Percentiles rank a stretch among this genome's conserved stretches.
Conservation (phyloP, 495 filamentous ascomycete genomes). For the Penicillium flavigenum region DNA sequence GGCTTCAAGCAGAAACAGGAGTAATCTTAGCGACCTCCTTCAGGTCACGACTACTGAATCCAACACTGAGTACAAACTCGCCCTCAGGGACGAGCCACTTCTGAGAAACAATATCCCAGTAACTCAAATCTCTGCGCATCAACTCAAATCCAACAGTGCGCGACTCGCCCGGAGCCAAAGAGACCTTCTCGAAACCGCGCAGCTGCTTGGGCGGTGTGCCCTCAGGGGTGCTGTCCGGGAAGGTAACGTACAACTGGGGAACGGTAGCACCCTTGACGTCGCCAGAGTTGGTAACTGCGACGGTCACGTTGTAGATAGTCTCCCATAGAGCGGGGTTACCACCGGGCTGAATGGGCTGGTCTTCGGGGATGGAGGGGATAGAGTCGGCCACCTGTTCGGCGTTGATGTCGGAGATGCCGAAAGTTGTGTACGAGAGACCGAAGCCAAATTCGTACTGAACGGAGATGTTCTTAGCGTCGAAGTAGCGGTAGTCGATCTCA, state of each 20-base stretch:
- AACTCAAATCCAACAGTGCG: constrained; percentile 52
- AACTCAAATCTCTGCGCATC: constrained; percentile 60
- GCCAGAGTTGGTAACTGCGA: constrained; percentile 59
- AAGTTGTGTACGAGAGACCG: constrained; percentile 65
- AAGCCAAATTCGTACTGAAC: constrained; percentile 67
- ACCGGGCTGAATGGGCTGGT: constrained; percentile 14
- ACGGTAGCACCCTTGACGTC: constrained; percentile 50
- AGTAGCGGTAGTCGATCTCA: constrained; percentile 65
- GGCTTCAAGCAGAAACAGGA: constrained; percentile 8
- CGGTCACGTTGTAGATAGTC: constrained; percentile 49
- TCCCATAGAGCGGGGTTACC: constrained; percentile 62
- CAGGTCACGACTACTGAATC: constrained; percentile 22
- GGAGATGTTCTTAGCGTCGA: constrained; percentile 56
- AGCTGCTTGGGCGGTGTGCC: constrained; percentile 31
- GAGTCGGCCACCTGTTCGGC: neutral
- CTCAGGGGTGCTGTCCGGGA: constrained; percentile 6
- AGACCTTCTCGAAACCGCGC: constrained; percentile 61
- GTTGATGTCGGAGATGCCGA: constrained; percentile 22
- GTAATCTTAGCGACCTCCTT: constrained; percentile 4
- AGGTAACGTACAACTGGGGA: constrained; percentile 62
- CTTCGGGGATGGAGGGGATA: neutral
- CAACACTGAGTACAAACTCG: constrained; percentile 25
- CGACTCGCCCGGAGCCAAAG: constrained; percentile 39
- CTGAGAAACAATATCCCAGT: constrained; percentile 61
- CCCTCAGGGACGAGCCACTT: constrained; percentile 46